Evolutionary conservation across 2,329 filamentous ascomycete species (phyloP).

Genomic region (Zymoseptoria crescenta): DNA sequence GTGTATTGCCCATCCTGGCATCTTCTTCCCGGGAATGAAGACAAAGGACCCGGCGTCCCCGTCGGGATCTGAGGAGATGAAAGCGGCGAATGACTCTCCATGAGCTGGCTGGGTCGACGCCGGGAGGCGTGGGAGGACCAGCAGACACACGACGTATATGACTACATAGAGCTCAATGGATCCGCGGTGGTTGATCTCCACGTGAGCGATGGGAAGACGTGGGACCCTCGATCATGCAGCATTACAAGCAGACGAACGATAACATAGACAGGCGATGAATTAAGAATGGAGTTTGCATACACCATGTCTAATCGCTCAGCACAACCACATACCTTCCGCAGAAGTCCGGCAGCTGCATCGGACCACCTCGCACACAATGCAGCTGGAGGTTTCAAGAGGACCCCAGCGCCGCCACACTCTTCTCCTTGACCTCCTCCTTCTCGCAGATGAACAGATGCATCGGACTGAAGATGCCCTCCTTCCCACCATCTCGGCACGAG

Average conservation of each 20-base stretch:
- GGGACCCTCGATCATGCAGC: background rate
- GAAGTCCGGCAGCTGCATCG: no score
- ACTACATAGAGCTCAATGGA: background rate
- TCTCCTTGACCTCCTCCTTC: background rate
- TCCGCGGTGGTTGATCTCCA: no score
- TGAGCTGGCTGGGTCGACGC: background rate
- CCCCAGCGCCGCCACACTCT: background rate
- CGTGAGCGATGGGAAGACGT: no score
- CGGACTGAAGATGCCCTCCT: background rate
- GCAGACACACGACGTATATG: background rate
- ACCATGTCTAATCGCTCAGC: no score
- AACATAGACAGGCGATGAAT: no score
- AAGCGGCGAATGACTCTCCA: background rate
- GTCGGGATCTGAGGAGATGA: background rate
- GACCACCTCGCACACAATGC: no score
- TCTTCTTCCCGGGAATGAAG: slow-evolving; percentile 33
- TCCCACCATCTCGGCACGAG: background rate
- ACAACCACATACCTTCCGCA: no score
- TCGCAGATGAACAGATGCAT: background rate
- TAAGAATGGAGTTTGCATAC: no score
- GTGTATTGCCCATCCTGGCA: slow-evolving; percentile 39
- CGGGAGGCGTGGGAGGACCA: background rate
- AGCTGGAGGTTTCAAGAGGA: background rate
- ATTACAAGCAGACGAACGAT: background rate
- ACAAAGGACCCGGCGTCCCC: background rate